A percentile compares a stretch with the other conserved stretches of the same genome.
phyloP scores from a whole-genome alignment of 106 monocot species.

The Alisma plantagoaquatica region DNA sequence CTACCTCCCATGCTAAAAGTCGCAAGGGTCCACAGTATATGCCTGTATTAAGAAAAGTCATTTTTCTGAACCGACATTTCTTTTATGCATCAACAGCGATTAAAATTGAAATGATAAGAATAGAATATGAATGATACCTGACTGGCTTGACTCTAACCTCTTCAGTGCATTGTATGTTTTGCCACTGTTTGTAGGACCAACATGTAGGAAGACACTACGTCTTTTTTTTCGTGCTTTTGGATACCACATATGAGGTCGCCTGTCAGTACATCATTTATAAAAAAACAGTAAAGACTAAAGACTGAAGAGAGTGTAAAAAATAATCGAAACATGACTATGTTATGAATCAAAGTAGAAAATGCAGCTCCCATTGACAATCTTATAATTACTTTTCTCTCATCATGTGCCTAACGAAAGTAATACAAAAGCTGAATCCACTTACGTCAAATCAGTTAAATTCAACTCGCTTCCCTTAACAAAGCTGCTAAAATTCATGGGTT shows the following conservation, averaged over 20 bases:
- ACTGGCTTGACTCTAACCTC: conserved; percentile 55
- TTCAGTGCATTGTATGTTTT: conserved; percentile 96
- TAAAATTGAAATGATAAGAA: neutral
- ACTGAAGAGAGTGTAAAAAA: neutral
- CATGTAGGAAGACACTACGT: conserved; percentile 81
- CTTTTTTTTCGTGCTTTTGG: conserved; percentile 83
- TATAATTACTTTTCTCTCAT: neutral
- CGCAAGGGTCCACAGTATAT: conserved; percentile 96
- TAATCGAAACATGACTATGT: neutral
- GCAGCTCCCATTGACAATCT: neutral
- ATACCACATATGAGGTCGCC: conserved; percentile 83
- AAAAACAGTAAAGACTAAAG: neutral
- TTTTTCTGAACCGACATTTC: neutral
- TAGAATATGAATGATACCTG: conserved; percentile 32
- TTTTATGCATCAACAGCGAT: neutral
- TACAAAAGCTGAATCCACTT: conserved; percentile 20
- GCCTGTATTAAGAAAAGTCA: conserved; percentile 26
- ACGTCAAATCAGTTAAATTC: conserved; percentile 88
- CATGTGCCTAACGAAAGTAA: neutral
- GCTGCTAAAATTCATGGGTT: conserved; percentile 26
- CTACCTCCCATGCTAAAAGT: conserved; percentile 85
- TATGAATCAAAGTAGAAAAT: neutral
- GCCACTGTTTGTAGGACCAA: conserved; percentile 96
- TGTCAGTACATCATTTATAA: conserved; percentile 7
- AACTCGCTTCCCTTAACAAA: conserved; percentile 24